Base-by-base conservation (phyloP, 148 eudicot species). In the Persicaria maculosa region DNA sequence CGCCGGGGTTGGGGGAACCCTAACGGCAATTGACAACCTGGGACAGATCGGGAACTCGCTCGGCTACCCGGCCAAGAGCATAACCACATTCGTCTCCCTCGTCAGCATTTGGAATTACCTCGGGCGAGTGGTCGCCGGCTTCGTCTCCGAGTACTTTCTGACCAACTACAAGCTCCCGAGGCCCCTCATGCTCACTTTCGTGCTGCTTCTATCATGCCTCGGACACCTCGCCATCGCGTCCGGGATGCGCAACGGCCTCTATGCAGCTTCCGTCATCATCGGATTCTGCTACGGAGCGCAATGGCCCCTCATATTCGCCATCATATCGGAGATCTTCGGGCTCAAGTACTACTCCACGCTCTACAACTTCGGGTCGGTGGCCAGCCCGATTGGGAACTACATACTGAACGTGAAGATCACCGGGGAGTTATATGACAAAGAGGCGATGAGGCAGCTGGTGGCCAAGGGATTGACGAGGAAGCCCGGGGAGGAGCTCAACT, bases 41-140 rank as follows among this genome's bases (percentile, higher is more conserved):
- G 77, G 80, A 1, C 83, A 81, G 8, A 77, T 81, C 16, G 83
- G 83, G 14, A 50, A 43, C 4, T 72, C 83, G 22, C 76, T 77
- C 40, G 83, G 83, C 11, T 81, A 81, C 72, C 77, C 83, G 6
- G 9, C 52, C 9, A 58, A 19, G 6, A 74, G 75, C 65, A 70
- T 77, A 50, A 74, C 53, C 80, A 74, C 83, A n/a, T 81, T 81
- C 9, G 72, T 81, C 44, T 77, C 83, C 10, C 68, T 81, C 1
- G 72, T 81, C 4, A 81, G 83, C 72, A 81, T 81, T 74, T 81
- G 83, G 83, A 81, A 81, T 57, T 81, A 81, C 77, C n/a, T 81
- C 12, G 83, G 83, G 1, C 80, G 83, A n/a, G 77, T 81, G 16
- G 47, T 50, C 43, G 9, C 77, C 5, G 83, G 83, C 14, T 77